phyloP scores from a whole-genome alignment of 371 early-diverging fungal genomes.

The Sporodiniella umbellata region DNA sequence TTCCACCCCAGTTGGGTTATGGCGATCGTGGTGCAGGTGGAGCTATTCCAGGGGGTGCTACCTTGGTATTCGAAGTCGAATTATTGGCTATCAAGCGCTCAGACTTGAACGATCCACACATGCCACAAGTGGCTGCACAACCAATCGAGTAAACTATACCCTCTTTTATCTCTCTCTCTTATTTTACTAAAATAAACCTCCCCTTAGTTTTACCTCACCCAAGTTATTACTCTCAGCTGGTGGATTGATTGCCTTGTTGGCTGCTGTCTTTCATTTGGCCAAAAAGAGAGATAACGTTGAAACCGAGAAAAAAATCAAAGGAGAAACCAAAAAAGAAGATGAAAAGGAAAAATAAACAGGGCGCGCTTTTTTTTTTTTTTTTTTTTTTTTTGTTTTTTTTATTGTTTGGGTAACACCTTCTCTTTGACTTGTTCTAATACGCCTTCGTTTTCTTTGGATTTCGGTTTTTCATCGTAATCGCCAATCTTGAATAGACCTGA shows the following conservation, averaged over 20 bases:
- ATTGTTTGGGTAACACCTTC: no score
- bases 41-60: conserved; percentile 56
- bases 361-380: neutral
- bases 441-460: neutral
- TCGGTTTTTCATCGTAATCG: conserved; percentile 31
- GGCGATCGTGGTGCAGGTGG: conserved; percentile 57
- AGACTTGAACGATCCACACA: no score
- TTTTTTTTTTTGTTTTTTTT: conserved; percentile 2
- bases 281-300: conserved; percentile 18
- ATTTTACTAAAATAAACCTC: no score
- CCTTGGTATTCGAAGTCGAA: conserved; percentile 68
- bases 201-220: conserved; percentile 18
- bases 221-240: conserved; percentile 24
- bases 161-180: no score
- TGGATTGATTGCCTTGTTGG: conserved; percentile 17
- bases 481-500: conserved; percentile 32
- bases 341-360: conserved; percentile 4
- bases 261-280: conserved; percentile 11
- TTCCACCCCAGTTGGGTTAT: conserved; percentile 64
- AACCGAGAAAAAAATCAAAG: conserved; percentile 3
- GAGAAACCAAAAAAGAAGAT: conserved; percentile 3
- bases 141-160: conserved; percentile 1
- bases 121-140: neutral
- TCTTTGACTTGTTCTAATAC: conserved; percentile 3
- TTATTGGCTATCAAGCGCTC: conserved; percentile 57